Conservation (phyloP, 139 green algal species). For the Tetraselmis striata region DNA sequence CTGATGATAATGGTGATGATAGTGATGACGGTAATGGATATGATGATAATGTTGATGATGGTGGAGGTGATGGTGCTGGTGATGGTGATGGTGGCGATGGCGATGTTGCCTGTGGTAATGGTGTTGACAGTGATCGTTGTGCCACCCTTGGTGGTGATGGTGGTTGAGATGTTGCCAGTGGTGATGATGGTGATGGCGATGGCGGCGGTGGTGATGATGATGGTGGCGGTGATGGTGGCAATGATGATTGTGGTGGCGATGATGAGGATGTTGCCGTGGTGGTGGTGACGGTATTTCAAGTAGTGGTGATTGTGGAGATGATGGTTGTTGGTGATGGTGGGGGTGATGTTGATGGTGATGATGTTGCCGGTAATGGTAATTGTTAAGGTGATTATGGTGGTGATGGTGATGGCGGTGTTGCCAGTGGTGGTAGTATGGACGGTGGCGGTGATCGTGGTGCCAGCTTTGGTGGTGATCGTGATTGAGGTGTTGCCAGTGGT, state of each 20-base stretch:
- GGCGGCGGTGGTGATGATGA: slow-evolving; percentile 4
- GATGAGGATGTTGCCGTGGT: slow-evolving; percentile 1
- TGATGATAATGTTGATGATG: no score
- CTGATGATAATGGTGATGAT: no score
- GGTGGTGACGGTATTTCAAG: neutral
- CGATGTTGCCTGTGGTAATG: no score
- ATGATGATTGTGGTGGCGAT: slow-evolving; percentile 3
- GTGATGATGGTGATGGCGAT: slow-evolving; percentile 3
- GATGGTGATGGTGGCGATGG: no score
- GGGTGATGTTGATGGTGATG: slow-evolving; percentile 3
- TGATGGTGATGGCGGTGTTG: slow-evolving; percentile 1
- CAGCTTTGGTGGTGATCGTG: neutral
- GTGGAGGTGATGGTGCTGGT: no score
- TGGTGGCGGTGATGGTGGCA: slow-evolving; percentile 7
- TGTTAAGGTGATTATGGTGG: neutral
- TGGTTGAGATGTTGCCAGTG: no score
- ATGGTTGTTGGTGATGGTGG: neutral
- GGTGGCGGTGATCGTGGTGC: slow-evolving; percentile 1
- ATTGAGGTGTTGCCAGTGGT: neutral
- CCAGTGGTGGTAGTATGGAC: neutral
- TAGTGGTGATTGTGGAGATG: slow-evolving; percentile 3
- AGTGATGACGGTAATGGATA: no score
- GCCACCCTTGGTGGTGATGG: no score
- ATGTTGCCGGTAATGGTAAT: neutral
- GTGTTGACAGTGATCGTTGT: no score